These are phyloP conservation scores for Camelina sativa DNA, from an alignment of 345 rosid genomes.

Conservation along the genomic window DNA sequence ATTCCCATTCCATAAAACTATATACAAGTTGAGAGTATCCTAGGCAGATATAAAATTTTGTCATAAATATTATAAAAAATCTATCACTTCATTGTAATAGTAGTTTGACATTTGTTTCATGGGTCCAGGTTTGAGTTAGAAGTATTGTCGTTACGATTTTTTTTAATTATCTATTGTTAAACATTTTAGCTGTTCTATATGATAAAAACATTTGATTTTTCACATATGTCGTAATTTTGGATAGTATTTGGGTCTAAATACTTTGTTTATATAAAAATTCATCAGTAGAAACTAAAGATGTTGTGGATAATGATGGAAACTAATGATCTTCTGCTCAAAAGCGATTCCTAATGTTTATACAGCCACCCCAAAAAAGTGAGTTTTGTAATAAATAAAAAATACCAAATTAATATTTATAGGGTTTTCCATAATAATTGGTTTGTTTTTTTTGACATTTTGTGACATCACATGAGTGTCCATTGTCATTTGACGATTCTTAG, in stretches of 20 bases:
- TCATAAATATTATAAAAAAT: background rate
- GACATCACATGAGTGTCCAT: background rate
- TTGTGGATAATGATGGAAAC: slow-evolving; percentile 30
- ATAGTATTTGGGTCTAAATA: background rate
- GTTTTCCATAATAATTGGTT: too few species aligned
- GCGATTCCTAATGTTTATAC: slow-evolving; percentile 10
- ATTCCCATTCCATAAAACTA: slow-evolving; percentile 7
- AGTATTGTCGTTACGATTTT: background rate
- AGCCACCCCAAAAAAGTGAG: slow-evolving; percentile 33
- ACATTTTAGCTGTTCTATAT: background rate
- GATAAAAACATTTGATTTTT: background rate
- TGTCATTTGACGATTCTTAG: too few species aligned
- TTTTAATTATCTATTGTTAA: background rate
- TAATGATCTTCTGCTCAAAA: slow-evolving; percentile 5
- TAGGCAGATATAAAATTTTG: slow-evolving; percentile 23
- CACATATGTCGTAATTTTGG: background rate
- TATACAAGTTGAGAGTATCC: slow-evolving; percentile 43
- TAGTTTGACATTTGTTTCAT: slow-evolving; percentile 8
- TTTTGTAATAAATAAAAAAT: background rate
- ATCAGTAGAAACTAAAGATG: background rate
- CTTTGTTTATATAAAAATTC: too few species aligned
- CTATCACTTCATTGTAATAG: slow-evolving; percentile 10
- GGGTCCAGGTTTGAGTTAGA: background rate
- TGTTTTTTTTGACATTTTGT: background rate
- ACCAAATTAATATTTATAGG: too few species aligned